These are phyloP conservation scores for Quercus ilex DNA, from an alignment of 306 rosid genomes.

Conservation along the genomic window DNA sequence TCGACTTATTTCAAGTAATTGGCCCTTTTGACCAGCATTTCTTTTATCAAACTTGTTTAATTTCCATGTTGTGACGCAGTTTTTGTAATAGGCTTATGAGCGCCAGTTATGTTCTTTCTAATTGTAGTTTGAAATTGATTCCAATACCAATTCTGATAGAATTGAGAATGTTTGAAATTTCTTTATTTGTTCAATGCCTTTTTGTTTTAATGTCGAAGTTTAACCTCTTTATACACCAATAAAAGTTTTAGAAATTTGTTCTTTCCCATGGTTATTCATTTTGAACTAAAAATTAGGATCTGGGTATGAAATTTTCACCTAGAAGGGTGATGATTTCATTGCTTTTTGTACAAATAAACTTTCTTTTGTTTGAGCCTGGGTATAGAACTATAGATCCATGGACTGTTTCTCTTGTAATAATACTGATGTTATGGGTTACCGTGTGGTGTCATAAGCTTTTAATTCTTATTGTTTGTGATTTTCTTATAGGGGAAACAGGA, in stretches of 20 bases:
- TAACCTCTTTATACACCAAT: too few species aligned
- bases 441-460: too few species aligned
- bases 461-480: too few species aligned
- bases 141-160: background rate
- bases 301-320: background rate
- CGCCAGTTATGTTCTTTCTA: background rate
- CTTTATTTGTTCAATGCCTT: background rate
- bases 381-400: background rate
- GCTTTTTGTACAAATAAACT: background rate
- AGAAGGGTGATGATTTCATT: background rate
- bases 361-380: background rate
- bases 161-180: background rate
- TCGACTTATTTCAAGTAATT: constrained; percentile 42
- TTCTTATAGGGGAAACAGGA: background rate
- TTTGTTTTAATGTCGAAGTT: background rate
- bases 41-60: background rate
- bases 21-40: background rate
- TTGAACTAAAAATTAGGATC: background rate
- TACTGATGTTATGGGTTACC: too few species aligned
- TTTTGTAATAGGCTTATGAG: background rate
- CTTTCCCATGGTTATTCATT: background rate
- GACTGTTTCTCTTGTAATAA: background rate
- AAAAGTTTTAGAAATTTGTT: background rate
- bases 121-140: background rate
- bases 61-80: background rate